These are phyloP conservation scores for Bromus sterilis DNA, from an alignment of 176 grass and related monocot genomes.

Conservation along the genomic window DNA sequence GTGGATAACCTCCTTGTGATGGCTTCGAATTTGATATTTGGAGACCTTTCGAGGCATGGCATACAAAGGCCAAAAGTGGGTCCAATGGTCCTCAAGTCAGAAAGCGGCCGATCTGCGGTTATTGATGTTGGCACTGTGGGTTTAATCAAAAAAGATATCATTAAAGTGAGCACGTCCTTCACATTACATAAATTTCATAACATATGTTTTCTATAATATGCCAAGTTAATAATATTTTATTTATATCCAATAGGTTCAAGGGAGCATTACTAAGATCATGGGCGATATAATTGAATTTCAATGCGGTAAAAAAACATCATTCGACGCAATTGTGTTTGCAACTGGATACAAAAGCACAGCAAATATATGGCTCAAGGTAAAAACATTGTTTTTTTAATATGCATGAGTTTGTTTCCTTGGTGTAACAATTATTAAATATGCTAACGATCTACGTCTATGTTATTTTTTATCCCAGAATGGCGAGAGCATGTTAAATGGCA, in stretches of 20 bases:
- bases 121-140: not conserved
- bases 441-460: not conserved
- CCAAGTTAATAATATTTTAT: not conserved
- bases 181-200: not conserved
- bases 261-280: not conserved
- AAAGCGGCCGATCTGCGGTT: not conserved
- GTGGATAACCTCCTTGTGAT: not conserved
- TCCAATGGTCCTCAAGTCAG: not conserved
- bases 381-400: not conserved
- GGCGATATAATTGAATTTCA: conserved; percentile 17
- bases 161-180: not conserved
- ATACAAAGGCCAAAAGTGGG: not conserved
- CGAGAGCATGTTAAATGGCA: not conserved
- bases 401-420: not conserved
- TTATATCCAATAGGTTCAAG: not conserved
- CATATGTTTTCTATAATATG: not conserved
- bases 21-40: not conserved
- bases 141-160: not conserved
- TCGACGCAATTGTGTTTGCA: not conserved
- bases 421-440: not conserved
- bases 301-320: not conserved
- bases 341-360: conserved; percentile 40
- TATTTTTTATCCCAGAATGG: not conserved
- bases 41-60: not conserved
- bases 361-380: conserved; percentile 23